Conservation (phyloP, 1,139 yeast genomes). For the Yamadazyma friedrichii region DNA sequence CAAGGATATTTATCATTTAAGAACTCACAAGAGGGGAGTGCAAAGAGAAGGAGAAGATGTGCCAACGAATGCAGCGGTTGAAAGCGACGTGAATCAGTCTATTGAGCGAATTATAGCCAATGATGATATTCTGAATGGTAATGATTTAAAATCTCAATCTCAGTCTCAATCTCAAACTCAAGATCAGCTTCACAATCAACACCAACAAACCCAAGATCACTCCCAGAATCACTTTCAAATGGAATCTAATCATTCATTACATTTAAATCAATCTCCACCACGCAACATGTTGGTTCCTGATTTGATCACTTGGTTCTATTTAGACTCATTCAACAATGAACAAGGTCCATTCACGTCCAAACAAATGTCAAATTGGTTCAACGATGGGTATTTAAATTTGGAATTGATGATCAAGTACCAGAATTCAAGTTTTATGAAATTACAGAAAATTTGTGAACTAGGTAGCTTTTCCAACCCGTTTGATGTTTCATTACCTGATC, state of each 20-base stretch:
- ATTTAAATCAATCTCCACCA: not conserved
- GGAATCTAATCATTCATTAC: too few relatives aligned
- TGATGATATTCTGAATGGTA: too few relatives aligned
- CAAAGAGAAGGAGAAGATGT: too few relatives aligned
- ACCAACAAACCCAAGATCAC: not conserved
- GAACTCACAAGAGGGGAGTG: too few relatives aligned
- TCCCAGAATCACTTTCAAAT: not conserved
- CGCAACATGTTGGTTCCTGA: slow-evolving; percentile 22
- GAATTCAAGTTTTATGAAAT: slow-evolving; percentile 43
- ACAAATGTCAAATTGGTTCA: slow-evolving; percentile 78
- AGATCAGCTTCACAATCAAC: not conserved
- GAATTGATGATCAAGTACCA: slow-evolving; percentile 59
- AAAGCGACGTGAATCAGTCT: too few relatives aligned
- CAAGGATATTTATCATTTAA: slow-evolving; percentile 3
- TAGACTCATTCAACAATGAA: slow-evolving; percentile 66
- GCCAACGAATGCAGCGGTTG: too few relatives aligned
- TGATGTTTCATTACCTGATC: slow-evolving; percentile 49
- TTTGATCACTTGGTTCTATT: slow-evolving; percentile 64
- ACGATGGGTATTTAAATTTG: slow-evolving; percentile 57
- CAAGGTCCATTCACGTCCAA: slow-evolving; percentile 82
- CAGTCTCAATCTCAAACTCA: not conserved
- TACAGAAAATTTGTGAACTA: slow-evolving; percentile 44
- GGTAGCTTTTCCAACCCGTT: slow-evolving; percentile 61
- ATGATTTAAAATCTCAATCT: not conserved
- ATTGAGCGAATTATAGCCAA: too few relatives aligned